Evolutionary conservation across 1,284 basidiomycete genomes (phyloP).

Genomic region (Trichosporon asahii): DNA sequence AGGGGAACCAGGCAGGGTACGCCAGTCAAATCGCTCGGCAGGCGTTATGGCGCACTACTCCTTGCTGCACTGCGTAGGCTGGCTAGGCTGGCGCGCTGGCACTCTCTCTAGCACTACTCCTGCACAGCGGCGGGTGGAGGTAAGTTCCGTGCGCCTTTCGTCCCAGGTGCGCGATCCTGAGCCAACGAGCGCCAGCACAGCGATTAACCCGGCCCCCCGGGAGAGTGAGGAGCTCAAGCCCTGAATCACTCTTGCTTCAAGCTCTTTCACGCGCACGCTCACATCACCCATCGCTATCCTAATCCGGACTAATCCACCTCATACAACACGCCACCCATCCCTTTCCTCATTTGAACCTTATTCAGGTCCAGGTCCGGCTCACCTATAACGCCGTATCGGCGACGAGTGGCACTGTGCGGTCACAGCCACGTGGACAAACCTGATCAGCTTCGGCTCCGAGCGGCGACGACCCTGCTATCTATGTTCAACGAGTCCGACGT

Average conservation of each 20-base stretch:
- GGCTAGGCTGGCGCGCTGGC: background rate
- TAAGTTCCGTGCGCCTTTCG: background rate
- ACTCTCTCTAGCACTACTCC: background rate
- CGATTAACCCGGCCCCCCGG: background rate
- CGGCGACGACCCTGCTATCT: background rate
- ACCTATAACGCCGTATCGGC: background rate
- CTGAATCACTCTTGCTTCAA: background rate
- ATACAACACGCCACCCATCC: background rate
- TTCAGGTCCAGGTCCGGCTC: background rate
- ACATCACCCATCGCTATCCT: background rate
- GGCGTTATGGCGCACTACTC: background rate
- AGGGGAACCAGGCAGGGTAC: background rate
- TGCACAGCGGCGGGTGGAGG: background rate
- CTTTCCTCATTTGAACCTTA: constrained; percentile 1
- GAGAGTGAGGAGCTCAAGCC: background rate
- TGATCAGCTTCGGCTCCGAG: background rate
- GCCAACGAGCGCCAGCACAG: background rate
- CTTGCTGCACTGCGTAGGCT: background rate
- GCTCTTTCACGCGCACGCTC: background rate
- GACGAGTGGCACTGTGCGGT: background rate
- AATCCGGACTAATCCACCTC: background rate
- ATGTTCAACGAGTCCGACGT: background rate
- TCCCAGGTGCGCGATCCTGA: background rate
- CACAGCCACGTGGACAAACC: background rate
- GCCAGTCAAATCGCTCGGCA: background rate